Evolutionary conservation across 305 asterid species (phyloP).

Genomic region (Ajuga reptans): DNA sequence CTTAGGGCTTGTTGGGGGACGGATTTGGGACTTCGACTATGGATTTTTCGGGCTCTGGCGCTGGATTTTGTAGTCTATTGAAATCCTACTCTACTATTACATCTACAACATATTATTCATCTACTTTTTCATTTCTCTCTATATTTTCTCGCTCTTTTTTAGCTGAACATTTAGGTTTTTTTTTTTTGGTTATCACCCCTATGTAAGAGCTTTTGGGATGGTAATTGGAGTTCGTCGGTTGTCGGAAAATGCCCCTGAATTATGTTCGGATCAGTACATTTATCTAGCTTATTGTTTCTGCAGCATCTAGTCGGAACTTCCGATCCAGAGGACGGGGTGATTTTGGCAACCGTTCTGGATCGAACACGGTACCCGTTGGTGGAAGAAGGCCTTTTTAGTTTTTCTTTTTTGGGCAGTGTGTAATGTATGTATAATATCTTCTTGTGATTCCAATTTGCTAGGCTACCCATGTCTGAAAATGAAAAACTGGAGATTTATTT

Average conservation of each 20-base stretch:
- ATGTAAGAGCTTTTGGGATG: neutral
- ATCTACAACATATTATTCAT: no score
- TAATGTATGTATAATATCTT: neutral
- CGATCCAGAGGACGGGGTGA: conserved; percentile 71
- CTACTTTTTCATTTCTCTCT: no score
- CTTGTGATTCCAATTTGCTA: neutral
- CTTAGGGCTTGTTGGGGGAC: no score
- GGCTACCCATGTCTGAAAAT: neutral
- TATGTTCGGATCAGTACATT: neutral
- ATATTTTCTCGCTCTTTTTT: no score
- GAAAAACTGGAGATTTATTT: neutral
- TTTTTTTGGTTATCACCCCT: neutral
- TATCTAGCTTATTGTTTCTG: conserved; percentile 2
- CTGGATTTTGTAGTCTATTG: no score
- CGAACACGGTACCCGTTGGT: conserved; percentile 51
- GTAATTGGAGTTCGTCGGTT: neutral
- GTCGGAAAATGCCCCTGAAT: neutral
- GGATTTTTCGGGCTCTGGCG: no score
- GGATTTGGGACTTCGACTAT: no score
- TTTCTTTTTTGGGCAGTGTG: neutral
- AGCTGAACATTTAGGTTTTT: no score
- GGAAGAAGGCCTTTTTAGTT: conserved; percentile 56
- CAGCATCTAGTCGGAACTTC: conserved; percentile 58
- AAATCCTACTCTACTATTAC: no score
- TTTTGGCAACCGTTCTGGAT: conserved; percentile 57